Conservation (phyloP, 1,139 yeast species). For the Zygosaccharomyces sapae region DNA sequence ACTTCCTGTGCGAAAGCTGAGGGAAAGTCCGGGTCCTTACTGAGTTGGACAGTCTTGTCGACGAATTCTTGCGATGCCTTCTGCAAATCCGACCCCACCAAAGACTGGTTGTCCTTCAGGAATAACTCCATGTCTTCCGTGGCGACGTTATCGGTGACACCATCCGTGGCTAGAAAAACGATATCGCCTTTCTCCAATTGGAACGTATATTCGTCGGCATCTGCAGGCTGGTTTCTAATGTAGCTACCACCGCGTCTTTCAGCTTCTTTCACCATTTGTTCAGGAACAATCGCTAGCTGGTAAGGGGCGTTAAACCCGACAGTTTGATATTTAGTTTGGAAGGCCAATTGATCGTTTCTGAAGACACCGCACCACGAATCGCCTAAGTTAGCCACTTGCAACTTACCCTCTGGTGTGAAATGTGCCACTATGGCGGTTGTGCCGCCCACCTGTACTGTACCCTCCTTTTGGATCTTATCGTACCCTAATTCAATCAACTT, state of each 20-base stretch:
- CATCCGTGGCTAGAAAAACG: constrained; percentile 86
- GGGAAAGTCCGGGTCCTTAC: constrained; percentile 69
- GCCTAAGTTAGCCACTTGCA: constrained; percentile 77
- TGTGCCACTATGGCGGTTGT: constrained; percentile 90
- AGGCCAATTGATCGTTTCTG: constrained; percentile 56
- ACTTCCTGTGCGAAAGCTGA: constrained; percentile 86
- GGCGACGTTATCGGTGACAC: constrained; percentile 81
- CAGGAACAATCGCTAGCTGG: constrained; percentile 83
- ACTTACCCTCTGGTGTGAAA: constrained; percentile 51
- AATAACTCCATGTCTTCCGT: constrained; percentile 67
- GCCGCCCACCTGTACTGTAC: constrained; percentile 83
- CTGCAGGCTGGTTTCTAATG: constrained; percentile 50
- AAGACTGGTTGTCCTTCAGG: constrained; percentile 44
- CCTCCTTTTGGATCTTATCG: constrained; percentile 47
- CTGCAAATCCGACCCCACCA: constrained; percentile 39
- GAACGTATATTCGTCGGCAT: constrained; percentile 44
- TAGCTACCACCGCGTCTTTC: constrained; percentile 54
- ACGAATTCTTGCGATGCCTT: constrained; percentile 58
- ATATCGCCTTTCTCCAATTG: constrained; percentile 64
- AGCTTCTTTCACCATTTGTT: constrained; percentile 52
- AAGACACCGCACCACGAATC: constrained; percentile 94
- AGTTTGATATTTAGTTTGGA: constrained; percentile 73
- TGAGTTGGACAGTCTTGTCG: constrained; percentile 59
- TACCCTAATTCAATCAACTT: constrained; percentile 55
- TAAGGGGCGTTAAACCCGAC: constrained; percentile 89